Evolutionary conservation across 139 green algal genomes (phyloP), one percentile per base, ranked within the genome.

Genomic region (Trebouxia sp.): DNA sequence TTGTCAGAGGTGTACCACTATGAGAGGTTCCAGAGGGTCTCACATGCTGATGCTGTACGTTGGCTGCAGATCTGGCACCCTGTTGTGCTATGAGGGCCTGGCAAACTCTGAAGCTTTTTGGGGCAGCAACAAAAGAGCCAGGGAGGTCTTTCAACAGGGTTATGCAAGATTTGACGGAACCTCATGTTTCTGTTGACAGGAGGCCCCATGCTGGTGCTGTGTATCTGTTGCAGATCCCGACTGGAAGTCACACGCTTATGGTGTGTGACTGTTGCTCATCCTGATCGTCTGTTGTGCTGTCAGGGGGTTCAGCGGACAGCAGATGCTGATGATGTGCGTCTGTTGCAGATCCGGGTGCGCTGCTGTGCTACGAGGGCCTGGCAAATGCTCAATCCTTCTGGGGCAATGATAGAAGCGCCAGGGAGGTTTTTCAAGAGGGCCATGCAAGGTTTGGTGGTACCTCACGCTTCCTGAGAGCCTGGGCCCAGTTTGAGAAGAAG

Each of bases 401-500:
- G 32, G 88, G 88, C 14, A 56, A 84, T 28, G 80, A 65, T 7
- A 69, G 83, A 1, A 80, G 58, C 26, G 90, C 89, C n/a, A 76
- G 85, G 0, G 66, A 32, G 10, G 28, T 84, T 15, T 92, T 89
- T 30, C 55, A 65, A 30, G 78, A 77, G 7, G 85, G 83, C 66
- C 42, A 47, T 28, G 58, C 26, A 1, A 74, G 78, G 28, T 45
- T 24, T 11, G 39, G 70, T 7, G 69, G 81, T 12, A 85, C 74
- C 35, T 67, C 74, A 0, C 88, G 90, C 42, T 91, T 90, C 67
- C 82, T 93, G 75, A 76, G 90, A 7, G 83, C 86, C 41, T 92
- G 87, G 83, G 92, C 87, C 9, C 75, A 88, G 24, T 87, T 96
- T 45, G 92, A 96, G 83, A 93, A 94, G 88, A 85, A 86, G 77